Percentiles rank a stretch among this genome's conserved stretches.
Evolutionary conservation across 495 filamentous ascomycete genomes (phyloP).

Genomic region (Daldinia bambusicola): DNA sequence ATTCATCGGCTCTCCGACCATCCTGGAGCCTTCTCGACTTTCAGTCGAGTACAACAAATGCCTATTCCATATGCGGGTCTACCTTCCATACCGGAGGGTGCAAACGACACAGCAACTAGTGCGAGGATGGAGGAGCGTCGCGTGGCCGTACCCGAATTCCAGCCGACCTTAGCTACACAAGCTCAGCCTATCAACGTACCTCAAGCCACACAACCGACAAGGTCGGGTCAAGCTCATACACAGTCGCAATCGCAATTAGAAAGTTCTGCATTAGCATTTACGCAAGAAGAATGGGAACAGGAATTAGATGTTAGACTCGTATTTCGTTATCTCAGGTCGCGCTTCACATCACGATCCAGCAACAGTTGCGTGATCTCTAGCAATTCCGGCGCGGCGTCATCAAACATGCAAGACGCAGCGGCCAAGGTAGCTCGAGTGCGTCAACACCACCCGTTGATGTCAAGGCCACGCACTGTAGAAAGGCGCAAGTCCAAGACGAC

Average conservation of each 20-base stretch:
- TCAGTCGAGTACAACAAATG: slow-evolving; percentile 64
- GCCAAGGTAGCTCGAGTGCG: slow-evolving; percentile 84
- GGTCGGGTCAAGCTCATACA: slow-evolving; percentile 29
- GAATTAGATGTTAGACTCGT: slow-evolving; percentile 86
- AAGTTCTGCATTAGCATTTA: slow-evolving; percentile 48
- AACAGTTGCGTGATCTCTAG: slow-evolving; percentile 41
- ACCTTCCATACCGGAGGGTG: slow-evolving; percentile 62
- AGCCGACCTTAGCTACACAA: slow-evolving; percentile 55
- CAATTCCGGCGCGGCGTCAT: slow-evolving; percentile 57
- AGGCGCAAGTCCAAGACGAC: slow-evolving; percentile 63
- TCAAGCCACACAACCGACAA: slow-evolving; percentile 23
- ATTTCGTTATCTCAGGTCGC: slow-evolving; percentile 84
- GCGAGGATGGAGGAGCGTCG: slow-evolving; percentile 37
- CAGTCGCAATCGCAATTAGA: slow-evolving; percentile 36
- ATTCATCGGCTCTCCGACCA: slow-evolving; percentile 85
- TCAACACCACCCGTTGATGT: slow-evolving; percentile 85
- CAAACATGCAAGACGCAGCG: slow-evolving; percentile 69
- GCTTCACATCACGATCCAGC: slow-evolving; percentile 66
- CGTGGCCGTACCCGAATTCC: slow-evolving; percentile 55
- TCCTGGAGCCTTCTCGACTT: slow-evolving; percentile 82
- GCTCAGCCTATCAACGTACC: slow-evolving; percentile 46
- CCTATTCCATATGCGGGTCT: slow-evolving; percentile 66
- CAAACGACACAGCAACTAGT: slow-evolving; percentile 43
- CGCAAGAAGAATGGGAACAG: slow-evolving; percentile 86
- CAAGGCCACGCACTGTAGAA: slow-evolving; percentile 62